Evolutionary conservation across 75 land plant species (phyloP).

Genomic region (Pinus albicaulis): DNA sequence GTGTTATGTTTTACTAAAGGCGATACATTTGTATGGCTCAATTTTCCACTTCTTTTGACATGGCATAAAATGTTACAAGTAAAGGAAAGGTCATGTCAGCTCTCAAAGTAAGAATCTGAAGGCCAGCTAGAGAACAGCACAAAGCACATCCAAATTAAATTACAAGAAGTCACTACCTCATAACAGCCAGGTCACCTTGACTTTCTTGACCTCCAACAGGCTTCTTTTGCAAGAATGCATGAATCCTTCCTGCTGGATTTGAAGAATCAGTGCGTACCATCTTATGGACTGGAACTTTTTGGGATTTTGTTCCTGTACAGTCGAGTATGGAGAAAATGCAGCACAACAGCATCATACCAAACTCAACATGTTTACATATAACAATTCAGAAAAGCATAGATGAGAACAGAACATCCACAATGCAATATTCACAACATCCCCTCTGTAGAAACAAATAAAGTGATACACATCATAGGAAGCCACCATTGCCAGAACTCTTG

Average conservation of each 20-base stretch:
- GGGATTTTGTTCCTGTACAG: conserved; percentile 51
- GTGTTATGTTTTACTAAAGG: too few relatives aligned
- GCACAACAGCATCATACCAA: neutral
- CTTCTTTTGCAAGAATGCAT: conserved; percentile 72
- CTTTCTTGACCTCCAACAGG: conserved; percentile 21
- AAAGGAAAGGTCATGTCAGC: neutral
- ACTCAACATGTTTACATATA: neutral
- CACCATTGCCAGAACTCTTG: neutral
- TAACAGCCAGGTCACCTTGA: conserved; percentile 47
- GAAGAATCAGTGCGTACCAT: conserved; percentile 86
- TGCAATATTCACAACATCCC: too few relatives aligned
- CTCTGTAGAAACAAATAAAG: neutral
- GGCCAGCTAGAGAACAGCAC: neutral
- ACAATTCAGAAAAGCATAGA: neutral
- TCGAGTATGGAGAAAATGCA: neutral
- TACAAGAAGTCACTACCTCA: conserved; percentile 46
- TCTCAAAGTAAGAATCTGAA: neutral
- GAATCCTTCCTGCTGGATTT: conserved; percentile 92
- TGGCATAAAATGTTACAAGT: neutral
- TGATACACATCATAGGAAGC: neutral
- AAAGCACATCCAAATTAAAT: neutral
- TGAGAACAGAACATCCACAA: neutral
- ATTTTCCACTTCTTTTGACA: too few relatives aligned
- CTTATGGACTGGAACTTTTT: conserved; percentile 79
- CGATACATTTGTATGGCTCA: too few relatives aligned